phyloP scores from a whole-genome alignment of 768 basidiomycete genomes.

The Crassisporium funariophilum region DNA sequence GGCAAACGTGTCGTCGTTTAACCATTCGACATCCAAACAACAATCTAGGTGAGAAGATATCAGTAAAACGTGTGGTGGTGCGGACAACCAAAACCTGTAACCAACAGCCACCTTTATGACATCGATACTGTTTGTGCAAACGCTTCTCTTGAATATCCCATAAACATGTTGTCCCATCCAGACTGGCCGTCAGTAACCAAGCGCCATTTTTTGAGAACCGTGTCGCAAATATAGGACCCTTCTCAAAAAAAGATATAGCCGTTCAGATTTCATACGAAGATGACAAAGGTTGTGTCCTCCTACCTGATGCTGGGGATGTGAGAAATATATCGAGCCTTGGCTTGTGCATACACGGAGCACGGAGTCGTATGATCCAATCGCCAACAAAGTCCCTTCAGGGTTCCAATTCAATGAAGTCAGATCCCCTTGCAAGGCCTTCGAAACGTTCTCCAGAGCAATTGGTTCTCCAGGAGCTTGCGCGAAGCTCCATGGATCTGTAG shows the following conservation, averaged over 20 bases:
- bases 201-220: slow-evolving; percentile 74
- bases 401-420: slow-evolving; percentile 82
- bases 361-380: slow-evolving; percentile 78
- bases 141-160: slow-evolving; percentile 73
- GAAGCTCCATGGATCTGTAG: slow-evolving; percentile 31
- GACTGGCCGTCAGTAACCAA: slow-evolving; percentile 75
- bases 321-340: slow-evolving; percentile 63
- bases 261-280: slow-evolving; percentile 18
- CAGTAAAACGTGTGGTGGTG: slow-evolving; percentile 1
- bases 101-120: slow-evolving; percentile 58
- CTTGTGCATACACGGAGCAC: slow-evolving; percentile 68
- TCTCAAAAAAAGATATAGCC: slow-evolving; percentile 36
- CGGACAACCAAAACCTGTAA: slow-evolving; percentile 8
- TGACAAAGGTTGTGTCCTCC: slow-evolving; percentile 17
- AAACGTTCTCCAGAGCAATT: slow-evolving; percentile 51
- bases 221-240: slow-evolving; percentile 82
- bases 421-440: slow-evolving; percentile 54
- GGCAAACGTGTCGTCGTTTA: slow-evolving; percentile 69
- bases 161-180: slow-evolving; percentile 76
- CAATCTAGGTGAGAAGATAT: slow-evolving; percentile 49
- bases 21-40: slow-evolving; percentile 82
- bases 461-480: slow-evolving; percentile 36
- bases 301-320: slow-evolving; percentile 68
- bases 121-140: slow-evolving; percentile 62
- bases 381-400: slow-evolving; percentile 68